A percentile compares a stretch with the other conserved stretches of the same genome.
These are phyloP conservation scores for Russula griseocarnosa DNA, from an alignment of 768 basidiomycete species.

Conservation along the genomic window DNA sequence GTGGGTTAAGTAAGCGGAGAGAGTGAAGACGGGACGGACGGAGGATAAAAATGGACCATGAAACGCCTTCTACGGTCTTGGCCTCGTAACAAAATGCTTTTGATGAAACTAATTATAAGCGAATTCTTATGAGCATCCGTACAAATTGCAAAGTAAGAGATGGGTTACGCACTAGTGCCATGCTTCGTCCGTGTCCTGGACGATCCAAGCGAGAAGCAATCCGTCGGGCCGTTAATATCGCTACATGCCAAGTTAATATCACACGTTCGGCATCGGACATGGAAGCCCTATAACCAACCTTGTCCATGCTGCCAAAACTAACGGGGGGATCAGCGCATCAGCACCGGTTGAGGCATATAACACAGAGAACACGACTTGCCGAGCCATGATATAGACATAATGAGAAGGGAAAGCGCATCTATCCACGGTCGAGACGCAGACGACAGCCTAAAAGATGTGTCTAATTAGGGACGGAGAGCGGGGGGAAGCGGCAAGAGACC, in stretches of 20 bases:
- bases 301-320: slow-evolving; percentile 67
- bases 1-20: slow-evolving; percentile 16
- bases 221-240: slow-evolving; percentile 62
- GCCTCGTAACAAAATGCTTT: slow-evolving; percentile 69
- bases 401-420: slow-evolving; percentile 52
- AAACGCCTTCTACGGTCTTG: slow-evolving; percentile 74
- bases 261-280: not conserved
- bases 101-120: slow-evolving; percentile 52
- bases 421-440: slow-evolving; percentile 67
- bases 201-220: slow-evolving; percentile 52
- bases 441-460: slow-evolving; percentile 44
- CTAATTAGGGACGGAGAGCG: not conserved
- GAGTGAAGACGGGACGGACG: slow-evolving; percentile 36
- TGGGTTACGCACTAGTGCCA: slow-evolving; percentile 47
- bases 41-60: slow-evolving; percentile 65
- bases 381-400: slow-evolving; percentile 64
- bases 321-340: slow-evolving; percentile 12
- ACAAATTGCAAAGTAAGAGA: not conserved
- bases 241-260: slow-evolving; percentile 36
- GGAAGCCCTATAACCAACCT: slow-evolving; percentile 14
- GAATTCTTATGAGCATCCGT: slow-evolving; percentile 17
- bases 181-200: slow-evolving; percentile 46
- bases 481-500: not conserved
- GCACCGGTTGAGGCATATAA: not conserved
- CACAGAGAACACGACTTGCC: slow-evolving; percentile 41